phyloP scores from a whole-genome alignment of 2,329 filamentous ascomycete species.

The Alternaria sp. region DNA sequence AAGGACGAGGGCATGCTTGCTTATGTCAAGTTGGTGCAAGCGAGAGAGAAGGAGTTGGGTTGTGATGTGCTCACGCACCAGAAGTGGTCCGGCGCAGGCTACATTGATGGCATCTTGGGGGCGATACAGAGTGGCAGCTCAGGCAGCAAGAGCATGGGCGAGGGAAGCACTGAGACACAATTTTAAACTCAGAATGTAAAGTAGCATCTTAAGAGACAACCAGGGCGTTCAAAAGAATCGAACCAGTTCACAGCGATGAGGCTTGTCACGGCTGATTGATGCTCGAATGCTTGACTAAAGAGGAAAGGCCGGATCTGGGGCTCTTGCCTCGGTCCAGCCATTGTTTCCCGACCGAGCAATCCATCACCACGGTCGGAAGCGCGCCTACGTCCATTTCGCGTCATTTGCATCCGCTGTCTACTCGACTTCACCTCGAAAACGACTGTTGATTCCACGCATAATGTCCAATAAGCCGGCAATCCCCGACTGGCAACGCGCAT shows the following conservation, averaged over 20 bases:
- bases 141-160: constrained; percentile 91
- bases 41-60: constrained; percentile 86
- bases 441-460: neutral
- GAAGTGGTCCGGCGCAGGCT: constrained; percentile 79
- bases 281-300: constrained; percentile 6
- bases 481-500: constrained; percentile 49
- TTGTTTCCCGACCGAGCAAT: constrained; percentile 26
- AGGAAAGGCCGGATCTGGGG: constrained; percentile 14
- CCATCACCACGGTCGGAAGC: constrained; percentile 14
- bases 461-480: constrained; percentile 40
- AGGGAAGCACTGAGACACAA: constrained; percentile 83
- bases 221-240: neutral
- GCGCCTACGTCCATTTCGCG: constrained; percentile 10
- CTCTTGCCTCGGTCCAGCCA: constrained; percentile 35
- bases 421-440: neutral
- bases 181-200: neutral
- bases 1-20: constrained; percentile 95
- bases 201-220: neutral
- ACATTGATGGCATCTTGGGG: constrained; percentile 90
- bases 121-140: constrained; percentile 92
- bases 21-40: constrained; percentile 94
- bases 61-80: constrained; percentile 96
- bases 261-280: neutral
- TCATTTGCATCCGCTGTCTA: neutral
- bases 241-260: neutral